phyloP scores from a whole-genome alignment of 306 rosid species.

The Crotalaria pallida region DNA sequence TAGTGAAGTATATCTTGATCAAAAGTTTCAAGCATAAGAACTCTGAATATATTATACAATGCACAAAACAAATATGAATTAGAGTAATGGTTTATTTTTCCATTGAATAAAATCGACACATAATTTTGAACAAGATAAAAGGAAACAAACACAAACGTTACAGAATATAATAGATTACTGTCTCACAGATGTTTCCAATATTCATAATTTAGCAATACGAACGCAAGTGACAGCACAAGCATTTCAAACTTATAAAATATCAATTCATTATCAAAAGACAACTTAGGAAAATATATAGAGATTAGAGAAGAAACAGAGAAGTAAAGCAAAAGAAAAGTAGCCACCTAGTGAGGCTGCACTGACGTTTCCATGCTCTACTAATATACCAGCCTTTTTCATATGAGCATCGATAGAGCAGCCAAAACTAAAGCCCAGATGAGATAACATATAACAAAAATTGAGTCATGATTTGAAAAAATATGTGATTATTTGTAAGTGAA shows the following conservation, averaged over 20 bases:
- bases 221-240: background rate
- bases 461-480: background rate
- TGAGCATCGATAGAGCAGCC: background rate
- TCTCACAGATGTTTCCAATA: background rate
- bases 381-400: background rate
- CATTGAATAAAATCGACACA: background rate
- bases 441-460: background rate
- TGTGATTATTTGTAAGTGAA: background rate
- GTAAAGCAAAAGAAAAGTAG: background rate
- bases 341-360: background rate
- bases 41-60: background rate
- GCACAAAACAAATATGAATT: background rate
- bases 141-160: background rate
- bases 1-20: slow-evolving; percentile 2
- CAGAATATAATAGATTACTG: background rate
- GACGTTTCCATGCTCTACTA: background rate
- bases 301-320: background rate
- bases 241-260: background rate
- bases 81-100: background rate
- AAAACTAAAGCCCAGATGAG: background rate
- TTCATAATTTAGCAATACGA: background rate
- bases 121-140: background rate
- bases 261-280: background rate
- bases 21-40: background rate
- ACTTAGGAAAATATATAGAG: background rate